Base-by-base conservation (phyloP, 495 filamentous ascomycete genomes). In the Bryoglossum gracile region DNA sequence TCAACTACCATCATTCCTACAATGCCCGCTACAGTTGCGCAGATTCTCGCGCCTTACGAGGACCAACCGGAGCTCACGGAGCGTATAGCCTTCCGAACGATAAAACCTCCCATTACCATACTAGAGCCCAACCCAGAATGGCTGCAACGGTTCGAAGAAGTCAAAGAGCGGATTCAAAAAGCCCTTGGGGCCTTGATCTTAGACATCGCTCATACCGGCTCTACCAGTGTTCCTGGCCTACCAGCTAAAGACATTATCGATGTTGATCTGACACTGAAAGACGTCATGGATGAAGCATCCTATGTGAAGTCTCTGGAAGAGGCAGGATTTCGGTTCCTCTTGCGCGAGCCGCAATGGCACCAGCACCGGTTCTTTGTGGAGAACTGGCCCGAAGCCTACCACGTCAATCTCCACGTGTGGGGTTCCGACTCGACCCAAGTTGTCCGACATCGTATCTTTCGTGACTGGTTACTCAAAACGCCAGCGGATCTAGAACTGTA, bases 241-340 rank as follows among this genome's bases (percentile, higher is more conserved):
- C 61, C 70, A 4, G 70, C 71, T 17, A 75, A 75, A 53, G 63
- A 64, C 48, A 50, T 73, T 40, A 71, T 75, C 37, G 71, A 75
- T 47, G 50, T 76, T 19, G 71, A 76, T 55, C 50, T 76, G 9
- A 53, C 63, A 17, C 51, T 76, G 21, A 48, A 53, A 9, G 67
- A 70, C 48, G 38, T 61, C 19, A 53, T 35, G 23, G 62, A 62
- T 22, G 71, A 76, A 50, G 60, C 36, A 23, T 53, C 56, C 30
- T 74, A 74, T 46, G 66, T 74, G 5, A 58, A 58, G n/a, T 56
- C 56, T 42, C 68, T 76, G 23, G 64, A 72, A 54, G 51, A 37
- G 2, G 60, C 57, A 10, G 71, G 70, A 2, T 74, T 74, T 46
- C 62, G 52, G 36, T 73, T 72, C 49, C 46, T 73, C 30, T 28